phyloP scores from a whole-genome alignment of 805 yeast species.

The Teunomyces stri region DNA sequence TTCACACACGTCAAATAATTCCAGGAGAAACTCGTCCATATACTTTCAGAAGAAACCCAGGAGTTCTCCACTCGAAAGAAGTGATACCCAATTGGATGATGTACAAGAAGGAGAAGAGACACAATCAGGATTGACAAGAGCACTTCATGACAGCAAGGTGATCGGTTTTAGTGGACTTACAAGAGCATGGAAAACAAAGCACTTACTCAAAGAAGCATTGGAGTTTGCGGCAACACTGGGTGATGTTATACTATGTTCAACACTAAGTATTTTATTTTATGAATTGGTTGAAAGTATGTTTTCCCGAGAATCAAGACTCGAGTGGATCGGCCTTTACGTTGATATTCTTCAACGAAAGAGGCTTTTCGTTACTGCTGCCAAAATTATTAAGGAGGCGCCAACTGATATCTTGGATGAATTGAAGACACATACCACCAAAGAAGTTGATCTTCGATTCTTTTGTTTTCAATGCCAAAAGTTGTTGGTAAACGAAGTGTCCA shows the following conservation, averaged over 20 bases:
- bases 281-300: slow-evolving; percentile 13
- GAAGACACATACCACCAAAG: slow-evolving; percentile 32
- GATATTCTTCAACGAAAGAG: slow-evolving; percentile 49
- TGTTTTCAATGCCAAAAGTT: slow-evolving; percentile 61
- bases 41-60: slow-evolving; percentile 5
- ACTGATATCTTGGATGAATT: slow-evolving; percentile 24
- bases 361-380: slow-evolving; percentile 57
- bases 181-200: slow-evolving; percentile 58
- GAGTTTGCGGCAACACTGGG: slow-evolving; percentile 60
- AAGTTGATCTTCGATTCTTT: slow-evolving; percentile 43
- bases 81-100: background rate
- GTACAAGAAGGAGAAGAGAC: slow-evolving; percentile 12
- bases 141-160: slow-evolving; percentile 13
- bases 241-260: slow-evolving; percentile 58
- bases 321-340: slow-evolving; percentile 55
- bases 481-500: slow-evolving; percentile 58
- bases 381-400: slow-evolving; percentile 47
- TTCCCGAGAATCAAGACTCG: slow-evolving; percentile 40
- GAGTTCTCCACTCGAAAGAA: slow-evolving; percentile 4
- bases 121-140: slow-evolving; percentile 26
- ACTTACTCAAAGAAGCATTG: slow-evolving; percentile 50
- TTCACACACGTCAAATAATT: slow-evolving; percentile 8
- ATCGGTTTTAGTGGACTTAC: slow-evolving; percentile 7
- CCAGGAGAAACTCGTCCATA: slow-evolving; percentile 20
- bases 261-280: slow-evolving; percentile 53